Evolutionary conservation across 768 basidiomycete genomes (phyloP).

Genomic region (Mycena vulgaris): DNA sequence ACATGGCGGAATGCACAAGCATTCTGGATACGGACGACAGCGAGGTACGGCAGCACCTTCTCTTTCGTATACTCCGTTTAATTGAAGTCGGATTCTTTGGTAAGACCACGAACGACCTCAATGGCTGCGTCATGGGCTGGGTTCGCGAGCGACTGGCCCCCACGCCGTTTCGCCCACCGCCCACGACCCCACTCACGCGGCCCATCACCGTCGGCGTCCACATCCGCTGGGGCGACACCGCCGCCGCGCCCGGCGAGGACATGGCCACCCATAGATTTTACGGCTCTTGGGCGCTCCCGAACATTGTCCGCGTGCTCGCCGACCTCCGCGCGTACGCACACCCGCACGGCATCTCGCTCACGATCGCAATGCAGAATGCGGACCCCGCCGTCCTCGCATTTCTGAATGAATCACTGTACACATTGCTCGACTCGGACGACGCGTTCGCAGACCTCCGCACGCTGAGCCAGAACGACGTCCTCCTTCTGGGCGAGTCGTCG

Average conservation of each 20-base stretch:
- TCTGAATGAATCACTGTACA: conserved; percentile 24
- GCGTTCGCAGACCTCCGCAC: conserved; percentile 15
- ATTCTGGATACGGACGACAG: conserved; percentile 25
- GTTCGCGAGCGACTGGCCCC: conserved; percentile 30
- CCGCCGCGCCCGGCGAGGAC: conserved; percentile 14
- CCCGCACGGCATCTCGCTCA: conserved; percentile 28
- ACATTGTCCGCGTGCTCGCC: conserved; percentile 31
- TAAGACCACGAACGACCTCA: conserved; percentile 28
- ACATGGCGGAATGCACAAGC: conserved; percentile 31
- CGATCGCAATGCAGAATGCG: conserved; percentile 31
- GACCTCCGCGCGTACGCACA: conserved; percentile 25
- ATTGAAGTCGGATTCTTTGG: not conserved
- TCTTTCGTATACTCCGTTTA: not conserved
- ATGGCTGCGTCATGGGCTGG: conserved; percentile 36
- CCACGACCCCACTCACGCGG: conserved; percentile 12
- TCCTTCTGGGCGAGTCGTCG: conserved; percentile 30
- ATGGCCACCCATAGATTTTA: conserved; percentile 16
- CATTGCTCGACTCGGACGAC: conserved; percentile 29
- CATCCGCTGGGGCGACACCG: conserved; percentile 31
- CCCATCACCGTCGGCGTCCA: conserved; percentile 19
- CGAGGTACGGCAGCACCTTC: conserved; percentile 21
- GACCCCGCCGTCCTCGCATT: conserved; percentile 22
- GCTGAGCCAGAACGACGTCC: conserved; percentile 32
- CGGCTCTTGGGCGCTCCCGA: conserved; percentile 30
- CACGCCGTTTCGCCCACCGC: conserved; percentile 7